Base-by-base conservation (phyloP, 805 yeast species). In the Yarrowia deformans region DNA sequence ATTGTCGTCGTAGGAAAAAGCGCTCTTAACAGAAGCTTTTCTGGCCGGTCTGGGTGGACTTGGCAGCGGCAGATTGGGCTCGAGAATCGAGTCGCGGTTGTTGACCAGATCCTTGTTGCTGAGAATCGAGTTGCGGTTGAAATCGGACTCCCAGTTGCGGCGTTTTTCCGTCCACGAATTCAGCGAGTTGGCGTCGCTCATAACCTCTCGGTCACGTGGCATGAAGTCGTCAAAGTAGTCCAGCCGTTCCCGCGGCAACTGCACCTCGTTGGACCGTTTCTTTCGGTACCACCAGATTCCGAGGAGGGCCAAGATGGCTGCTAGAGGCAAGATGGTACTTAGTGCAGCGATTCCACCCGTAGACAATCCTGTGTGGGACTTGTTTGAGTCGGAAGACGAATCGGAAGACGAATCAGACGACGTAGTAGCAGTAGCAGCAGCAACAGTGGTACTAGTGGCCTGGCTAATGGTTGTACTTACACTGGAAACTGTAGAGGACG, bases 111-210 rank as follows among this genome's bases (percentile, higher is more conserved):
- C 63, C 19, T n/a, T 40, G 37, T 56, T 40, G 18, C 42, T 45
- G 9, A 60, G 52, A 60, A 60, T 60, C 19, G 66, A 60, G 66
- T 60, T 60, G 12, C 66, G 16, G 52, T 60, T 60, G 34, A 32
- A 34, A 19, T 60, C 66, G 13, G 52, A 45, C 14, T 60, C 66
- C 50, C 52, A 60, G 9, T 18, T 43, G 2, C 52, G 50, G 1
- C 68, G 37, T n/a, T 63, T 63, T 49, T 63, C 68, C 14, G 68
- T 63, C 68, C 68, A 63, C 16, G 68, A 63, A 18, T 48, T 48
- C 14, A 63, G 39, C 37, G 68, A 63, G 56, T 63, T 63, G 6
- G 68, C 46, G 7, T 63, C 68, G 7, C 55, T 34, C 56, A 48
- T 49, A 4, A 16, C 37, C 8, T 19, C 43, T 9, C 66, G 8